Evolutionary conservation across 2,329 filamentous ascomycete species (phyloP), one percentile per base, ranked within the genome.

Genomic region (Aspergillus novoparasiticus): DNA sequence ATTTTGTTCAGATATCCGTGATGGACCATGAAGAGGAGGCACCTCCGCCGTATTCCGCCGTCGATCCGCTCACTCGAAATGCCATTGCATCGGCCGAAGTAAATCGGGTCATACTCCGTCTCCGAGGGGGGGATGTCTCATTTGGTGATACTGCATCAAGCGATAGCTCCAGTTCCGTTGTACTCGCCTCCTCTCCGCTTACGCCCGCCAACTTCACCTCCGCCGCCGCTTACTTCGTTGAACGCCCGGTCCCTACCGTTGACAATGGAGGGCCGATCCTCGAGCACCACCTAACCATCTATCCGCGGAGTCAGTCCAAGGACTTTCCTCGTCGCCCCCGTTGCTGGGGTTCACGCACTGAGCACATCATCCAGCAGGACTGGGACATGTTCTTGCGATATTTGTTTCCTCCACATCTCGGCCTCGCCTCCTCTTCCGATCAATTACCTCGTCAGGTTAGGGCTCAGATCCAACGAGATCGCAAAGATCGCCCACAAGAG

Each of bases 341-440:
- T 2, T 79, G 79, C 64, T 79, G 78, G 78, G 74, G 71, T 46
- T 62, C 73, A 19, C 71, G 72, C 12, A 67, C 68, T 46, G 67
- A 72, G 28, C 75, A 79, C 53, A 72, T 80, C 34, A 68, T 69
- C 48, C 76, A 79, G 67, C 74, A 78, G 66, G 80, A 82, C 66
- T 81, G 80, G 80, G 74, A 79, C 61, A 78, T 74, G 11, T 82
- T 81, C 63, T 61, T 80, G 28, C 75, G 76, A 51, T 78, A 79
- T 68, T 64, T 81, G 6, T 79, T 81, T 55, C 80, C 79, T 3
- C 67, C 73, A 6, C 72, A 79, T 62, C 67, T 80, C 19, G 78
- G 75, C 5, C 73, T 74, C 6, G 77, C 78, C 6, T 73, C 76
- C 1, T 68, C 73, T 6, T 79, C 78, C 5, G 69, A 71, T 9